Evolutionary conservation across 768 basidiomycete species (phyloP).

Genomic region (Tricholoma furcatifolium): DNA sequence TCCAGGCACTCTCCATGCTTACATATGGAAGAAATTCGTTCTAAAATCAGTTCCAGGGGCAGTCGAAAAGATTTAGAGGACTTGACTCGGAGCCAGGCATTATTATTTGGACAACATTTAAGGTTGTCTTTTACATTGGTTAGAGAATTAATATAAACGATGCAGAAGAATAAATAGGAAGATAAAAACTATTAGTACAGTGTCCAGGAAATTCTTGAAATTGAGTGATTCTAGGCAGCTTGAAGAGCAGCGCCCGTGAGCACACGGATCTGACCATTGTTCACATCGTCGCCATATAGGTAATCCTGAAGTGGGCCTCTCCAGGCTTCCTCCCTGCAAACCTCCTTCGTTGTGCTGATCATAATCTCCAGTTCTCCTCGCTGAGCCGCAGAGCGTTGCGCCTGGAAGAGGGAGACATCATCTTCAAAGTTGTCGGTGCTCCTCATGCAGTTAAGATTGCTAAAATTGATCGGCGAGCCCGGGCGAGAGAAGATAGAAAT

Average conservation of each 20-base stretch:
- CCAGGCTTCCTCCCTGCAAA: constrained; percentile 15
- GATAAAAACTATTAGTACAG: too few relatives aligned
- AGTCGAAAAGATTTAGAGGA: too few relatives aligned
- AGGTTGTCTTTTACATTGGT: too few relatives aligned
- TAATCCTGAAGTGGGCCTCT: constrained; percentile 9
- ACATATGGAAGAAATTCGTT: too few relatives aligned
- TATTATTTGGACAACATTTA: too few relatives aligned
- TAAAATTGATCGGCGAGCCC: constrained; percentile 20
- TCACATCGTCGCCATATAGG: constrained; percentile 3
- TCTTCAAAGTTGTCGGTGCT: constrained; percentile 28
- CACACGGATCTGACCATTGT: neutral
- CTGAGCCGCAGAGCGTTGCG: constrained; percentile 14
- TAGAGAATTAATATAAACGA: too few relatives aligned
- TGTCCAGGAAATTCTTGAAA: too few relatives aligned
- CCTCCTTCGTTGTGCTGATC: constrained; percentile 11
- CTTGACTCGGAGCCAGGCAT: too few relatives aligned
- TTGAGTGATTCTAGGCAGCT: too few relatives aligned
- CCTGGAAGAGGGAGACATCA: constrained; percentile 26
- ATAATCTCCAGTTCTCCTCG: constrained; percentile 11
- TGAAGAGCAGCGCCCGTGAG: neutral
- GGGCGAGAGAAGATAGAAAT: constrained; percentile 20
- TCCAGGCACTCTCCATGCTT: too few relatives aligned
- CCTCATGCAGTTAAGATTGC: constrained; percentile 31
- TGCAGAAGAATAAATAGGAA: too few relatives aligned
- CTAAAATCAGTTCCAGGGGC: too few relatives aligned